These are phyloP conservation scores for Paraglomus brasilianum DNA, from an alignment of 192 early-diverging fungal genomes.

Conservation along the genomic window DNA sequence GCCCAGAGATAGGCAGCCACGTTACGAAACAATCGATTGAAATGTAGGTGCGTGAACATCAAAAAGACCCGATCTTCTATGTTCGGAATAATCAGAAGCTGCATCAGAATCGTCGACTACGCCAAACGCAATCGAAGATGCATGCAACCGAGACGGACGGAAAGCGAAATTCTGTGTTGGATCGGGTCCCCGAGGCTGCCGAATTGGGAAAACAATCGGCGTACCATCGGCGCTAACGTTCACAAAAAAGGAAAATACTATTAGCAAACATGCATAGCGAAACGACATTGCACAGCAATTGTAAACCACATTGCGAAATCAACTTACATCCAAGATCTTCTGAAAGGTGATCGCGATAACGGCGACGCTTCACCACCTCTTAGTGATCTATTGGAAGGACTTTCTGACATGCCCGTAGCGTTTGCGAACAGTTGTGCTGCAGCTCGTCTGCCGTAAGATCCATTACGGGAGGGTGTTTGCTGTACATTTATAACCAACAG, in stretches of 20 bases:
- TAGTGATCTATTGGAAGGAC: slow-evolving; percentile 28
- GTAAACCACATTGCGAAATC: too few relatives aligned
- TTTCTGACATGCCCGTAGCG: slow-evolving; percentile 20
- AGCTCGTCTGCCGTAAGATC: slow-evolving; percentile 27
- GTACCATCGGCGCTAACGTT: slow-evolving; percentile 16
- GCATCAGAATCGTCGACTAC: slow-evolving; percentile 17
- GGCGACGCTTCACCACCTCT: slow-evolving; percentile 28
- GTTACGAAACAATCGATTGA: slow-evolving; percentile 29
- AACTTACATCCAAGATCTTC: slow-evolving; percentile 33
- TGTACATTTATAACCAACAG: background rate
- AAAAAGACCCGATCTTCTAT: slow-evolving; percentile 24
- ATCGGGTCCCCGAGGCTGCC: slow-evolving; percentile 75
- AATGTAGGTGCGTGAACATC: slow-evolving; percentile 29
- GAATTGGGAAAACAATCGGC: slow-evolving; percentile 61
- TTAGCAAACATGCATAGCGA: too few relatives aligned
- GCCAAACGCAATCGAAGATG: slow-evolving; percentile 24
- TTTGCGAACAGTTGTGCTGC: slow-evolving; percentile 22
- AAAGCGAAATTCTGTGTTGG: slow-evolving; percentile 70
- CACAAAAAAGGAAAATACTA: background rate
- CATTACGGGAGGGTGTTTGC: slow-evolving; percentile 26
- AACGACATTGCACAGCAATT: too few relatives aligned
- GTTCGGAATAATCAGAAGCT: slow-evolving; percentile 6
- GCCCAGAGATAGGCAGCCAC: background rate
- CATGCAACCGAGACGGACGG: slow-evolving; percentile 38
- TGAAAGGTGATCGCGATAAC: slow-evolving; percentile 29